A percentile compares a stretch with the other conserved stretches of the same genome.
These are phyloP conservation scores for Tetradesmus obliquus DNA, from an alignment of 139 green algal genomes.

Conservation along the genomic window DNA sequence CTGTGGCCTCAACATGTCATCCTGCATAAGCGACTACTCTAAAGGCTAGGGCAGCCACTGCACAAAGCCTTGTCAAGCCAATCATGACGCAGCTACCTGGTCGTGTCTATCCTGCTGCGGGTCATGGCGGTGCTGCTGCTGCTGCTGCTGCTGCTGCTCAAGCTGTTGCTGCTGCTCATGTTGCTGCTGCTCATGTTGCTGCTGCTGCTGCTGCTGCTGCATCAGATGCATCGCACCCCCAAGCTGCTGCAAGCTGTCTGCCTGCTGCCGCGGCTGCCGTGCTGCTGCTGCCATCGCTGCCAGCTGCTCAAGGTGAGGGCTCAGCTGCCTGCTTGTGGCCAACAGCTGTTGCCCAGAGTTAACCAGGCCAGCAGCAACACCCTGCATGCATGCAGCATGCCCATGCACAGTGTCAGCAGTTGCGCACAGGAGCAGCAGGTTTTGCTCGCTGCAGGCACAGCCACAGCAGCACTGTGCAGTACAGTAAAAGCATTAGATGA, in stretches of 20 bases:
- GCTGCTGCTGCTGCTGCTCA: background rate
- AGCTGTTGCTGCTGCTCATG: background rate
- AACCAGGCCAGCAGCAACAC: background rate
- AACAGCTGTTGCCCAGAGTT: slow-evolving; percentile 34
- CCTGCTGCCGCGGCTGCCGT: background rate
- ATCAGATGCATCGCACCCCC: background rate
- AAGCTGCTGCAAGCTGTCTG: slow-evolving; percentile 12
- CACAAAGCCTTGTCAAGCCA: too few species aligned
- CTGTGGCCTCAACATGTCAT: too few species aligned
- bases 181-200: too few species aligned
- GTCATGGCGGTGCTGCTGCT: background rate
- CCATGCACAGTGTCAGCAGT: background rate
- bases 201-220: background rate
- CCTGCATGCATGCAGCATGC: background rate
- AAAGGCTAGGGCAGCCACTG: too few species aligned
- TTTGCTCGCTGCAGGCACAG: background rate
- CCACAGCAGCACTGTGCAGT: background rate
- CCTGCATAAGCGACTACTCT: too few species aligned
- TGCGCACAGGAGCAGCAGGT: background rate
- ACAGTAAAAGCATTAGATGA: too few species aligned
- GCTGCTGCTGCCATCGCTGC: slow-evolving; percentile 2
- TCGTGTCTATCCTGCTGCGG: too few species aligned
- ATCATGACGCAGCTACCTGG: too few species aligned
- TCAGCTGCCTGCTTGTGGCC: slow-evolving; percentile 31
- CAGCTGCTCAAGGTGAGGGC: slow-evolving; percentile 17